A percentile compares a stretch with the other conserved stretches of the same genome.
phyloP scores from a whole-genome alignment of 1,139 yeast species.

The Pichia sp. region DNA sequence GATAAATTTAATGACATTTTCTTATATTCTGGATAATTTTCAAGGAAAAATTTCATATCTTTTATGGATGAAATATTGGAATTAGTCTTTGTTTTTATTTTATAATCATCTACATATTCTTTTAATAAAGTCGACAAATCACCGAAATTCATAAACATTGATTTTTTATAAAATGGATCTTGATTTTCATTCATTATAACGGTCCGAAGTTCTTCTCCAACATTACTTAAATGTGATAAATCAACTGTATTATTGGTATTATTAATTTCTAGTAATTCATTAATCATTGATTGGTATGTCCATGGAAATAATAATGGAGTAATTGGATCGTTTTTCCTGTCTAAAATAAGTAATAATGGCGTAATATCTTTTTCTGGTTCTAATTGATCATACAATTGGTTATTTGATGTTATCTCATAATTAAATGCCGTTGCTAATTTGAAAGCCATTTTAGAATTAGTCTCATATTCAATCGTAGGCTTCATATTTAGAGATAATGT shows the following conservation, averaged over 20 bases:
- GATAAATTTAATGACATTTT: constrained; percentile 85
- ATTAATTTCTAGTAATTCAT: constrained; percentile 75
- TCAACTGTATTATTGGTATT: constrained; percentile 64
- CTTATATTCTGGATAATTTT: constrained; percentile 89
- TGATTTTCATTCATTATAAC: constrained; percentile 60
- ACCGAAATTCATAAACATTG: constrained; percentile 89
- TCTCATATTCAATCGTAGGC: constrained; percentile 74
- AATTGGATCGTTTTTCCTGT: constrained; percentile 82
- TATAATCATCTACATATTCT: constrained; percentile 77
- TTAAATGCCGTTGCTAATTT: constrained; percentile 68
- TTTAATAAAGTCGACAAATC: constrained; percentile 88
- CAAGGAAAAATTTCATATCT: constrained; percentile 85
- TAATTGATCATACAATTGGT: constrained; percentile 55
- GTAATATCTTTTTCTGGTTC: constrained; percentile 47
- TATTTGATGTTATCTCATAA: constrained; percentile 43
- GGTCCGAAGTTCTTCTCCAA: constrained; percentile 46
- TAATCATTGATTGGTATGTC: constrained; percentile 98
- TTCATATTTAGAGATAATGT: constrained; percentile 67
- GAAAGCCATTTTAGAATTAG: constrained; percentile 54
- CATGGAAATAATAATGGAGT: constrained; percentile 92
- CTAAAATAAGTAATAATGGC: constrained; percentile 72
- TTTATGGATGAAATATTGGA: constrained; percentile 68
- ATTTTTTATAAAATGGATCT: constrained; percentile 70
- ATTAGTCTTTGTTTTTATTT: constrained; percentile 68
- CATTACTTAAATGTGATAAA: constrained; percentile 41